Evolutionary conservation across 495 filamentous ascomycete genomes (phyloP).

Genomic region (Podospora appendiculata): DNA sequence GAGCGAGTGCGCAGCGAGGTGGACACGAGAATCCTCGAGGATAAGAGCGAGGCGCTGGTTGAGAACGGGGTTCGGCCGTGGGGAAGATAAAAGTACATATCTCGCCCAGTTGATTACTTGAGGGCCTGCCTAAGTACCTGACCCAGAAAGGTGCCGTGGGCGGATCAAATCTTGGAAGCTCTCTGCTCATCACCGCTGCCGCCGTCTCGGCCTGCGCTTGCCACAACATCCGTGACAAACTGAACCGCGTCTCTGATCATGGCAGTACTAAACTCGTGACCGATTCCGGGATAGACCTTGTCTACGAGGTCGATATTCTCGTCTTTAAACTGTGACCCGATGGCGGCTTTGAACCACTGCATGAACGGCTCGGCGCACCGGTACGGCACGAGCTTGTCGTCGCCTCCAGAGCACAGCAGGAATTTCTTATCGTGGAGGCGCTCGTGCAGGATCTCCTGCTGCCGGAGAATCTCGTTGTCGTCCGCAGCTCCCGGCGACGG

Average conservation of each 20-base stretch:
- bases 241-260: constrained; percentile 67
- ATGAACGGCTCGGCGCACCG: constrained; percentile 61
- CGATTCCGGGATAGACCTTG: constrained; percentile 61
- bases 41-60: constrained; percentile 25
- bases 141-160: too few relatives aligned
- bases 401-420: constrained; percentile 65
- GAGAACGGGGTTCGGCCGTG: constrained; percentile 27
- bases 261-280: constrained; percentile 61
- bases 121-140: too few relatives aligned
- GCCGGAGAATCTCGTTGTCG: constrained; percentile 10
- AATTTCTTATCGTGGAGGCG: constrained; percentile 66
- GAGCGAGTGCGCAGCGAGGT: constrained; percentile 28
- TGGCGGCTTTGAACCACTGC: constrained; percentile 56
- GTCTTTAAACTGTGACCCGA: constrained; percentile 50
- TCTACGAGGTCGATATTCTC: constrained; percentile 59
- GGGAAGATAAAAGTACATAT: constrained; percentile 4
- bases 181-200: constrained; percentile 8
- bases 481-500: not conserved
- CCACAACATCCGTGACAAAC: constrained; percentile 52
- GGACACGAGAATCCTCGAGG: constrained; percentile 11
- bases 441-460: constrained; percentile 37
- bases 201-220: constrained; percentile 3
- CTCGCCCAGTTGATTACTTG: too few relatives aligned
- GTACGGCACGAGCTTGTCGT: constrained; percentile 83
- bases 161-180: constrained; percentile 14